phyloP scores from a whole-genome alignment of 108 stramenopile species.

The Discostella stelligeroides region DNA sequence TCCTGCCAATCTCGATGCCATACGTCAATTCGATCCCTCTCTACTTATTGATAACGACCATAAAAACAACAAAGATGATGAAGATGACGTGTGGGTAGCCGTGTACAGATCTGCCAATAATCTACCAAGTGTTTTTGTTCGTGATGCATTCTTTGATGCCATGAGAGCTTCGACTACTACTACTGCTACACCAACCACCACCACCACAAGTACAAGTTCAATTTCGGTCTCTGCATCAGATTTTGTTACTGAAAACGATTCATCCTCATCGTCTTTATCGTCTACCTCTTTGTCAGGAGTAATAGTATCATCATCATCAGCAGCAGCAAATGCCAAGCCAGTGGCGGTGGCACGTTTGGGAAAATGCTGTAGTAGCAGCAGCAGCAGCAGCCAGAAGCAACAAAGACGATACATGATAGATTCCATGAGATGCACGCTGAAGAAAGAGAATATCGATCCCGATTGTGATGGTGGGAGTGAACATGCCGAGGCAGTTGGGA shows the following conservation, averaged over 20 bases:
- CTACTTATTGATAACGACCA: slow-evolving; percentile 35
- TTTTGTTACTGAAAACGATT: background rate
- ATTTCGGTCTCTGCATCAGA: slow-evolving; percentile 9
- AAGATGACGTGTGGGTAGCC: slow-evolving; percentile 60
- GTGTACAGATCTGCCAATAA: slow-evolving; percentile 82
- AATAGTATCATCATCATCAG: background rate
- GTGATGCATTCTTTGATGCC: slow-evolving; percentile 79
- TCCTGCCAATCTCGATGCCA: slow-evolving; percentile 56
- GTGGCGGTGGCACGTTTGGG: slow-evolving; percentile 76
- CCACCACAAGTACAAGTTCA: background rate
- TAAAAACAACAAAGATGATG: slow-evolving; percentile 19
- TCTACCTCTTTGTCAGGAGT: background rate
- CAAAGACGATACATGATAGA: slow-evolving; percentile 60
- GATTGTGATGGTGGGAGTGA: slow-evolving; percentile 84
- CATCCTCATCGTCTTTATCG: background rate
- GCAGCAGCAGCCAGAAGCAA: slow-evolving; percentile 38
- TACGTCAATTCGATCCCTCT: slow-evolving; percentile 57
- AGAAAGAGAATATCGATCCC: slow-evolving; percentile 73
- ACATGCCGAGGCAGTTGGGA: slow-evolving; percentile 75
- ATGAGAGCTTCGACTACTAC: slow-evolving; percentile 66
- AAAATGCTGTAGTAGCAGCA: background rate
- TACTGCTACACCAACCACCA: slow-evolving; percentile 4
- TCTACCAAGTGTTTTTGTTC: slow-evolving; percentile 74
- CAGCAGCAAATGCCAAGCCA: slow-evolving; percentile 42
- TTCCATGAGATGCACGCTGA: slow-evolving; percentile 71